Conservation (phyloP, 2,329 filamentous ascomycete species). For the Alternaria hordeiaustralica region DNA sequence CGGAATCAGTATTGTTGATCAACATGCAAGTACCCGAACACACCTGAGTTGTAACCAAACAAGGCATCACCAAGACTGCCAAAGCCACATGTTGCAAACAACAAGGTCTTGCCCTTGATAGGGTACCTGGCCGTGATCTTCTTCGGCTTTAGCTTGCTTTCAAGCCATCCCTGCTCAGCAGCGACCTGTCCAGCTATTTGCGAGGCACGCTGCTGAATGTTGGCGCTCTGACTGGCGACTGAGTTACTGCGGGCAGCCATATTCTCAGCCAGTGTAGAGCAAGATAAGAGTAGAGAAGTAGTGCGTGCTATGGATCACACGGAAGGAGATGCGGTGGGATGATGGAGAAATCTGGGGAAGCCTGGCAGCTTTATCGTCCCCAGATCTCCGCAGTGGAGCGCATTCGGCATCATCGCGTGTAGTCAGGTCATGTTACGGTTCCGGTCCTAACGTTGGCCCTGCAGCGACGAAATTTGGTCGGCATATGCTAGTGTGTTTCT, state of each 20-base stretch:
- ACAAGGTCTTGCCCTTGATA: conserved; percentile 45
- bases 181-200: conserved; percentile 30
- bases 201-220: conserved; percentile 26
- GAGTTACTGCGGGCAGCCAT: conserved; percentile 19
- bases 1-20: neutral
- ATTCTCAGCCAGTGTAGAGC: neutral
- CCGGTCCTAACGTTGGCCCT: neutral
- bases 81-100: conserved; percentile 51
- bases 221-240: conserved; percentile 20
- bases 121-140: conserved; percentile 48
- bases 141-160: conserved; percentile 46
- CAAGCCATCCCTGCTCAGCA: conserved; percentile 41
- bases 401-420: conserved; percentile 35
- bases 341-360: conserved; percentile 13
- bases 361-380: conserved; percentile 66
- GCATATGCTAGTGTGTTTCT: neutral
- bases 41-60: conserved; percentile 53
- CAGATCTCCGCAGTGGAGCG: conserved; percentile 75
- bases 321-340: neutral
- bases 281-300: neutral
- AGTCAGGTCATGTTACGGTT: conserved; percentile 7
- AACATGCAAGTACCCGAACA: neutral
- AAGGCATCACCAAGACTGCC: conserved; percentile 51
- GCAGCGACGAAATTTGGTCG: neutral
- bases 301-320: neutral